phyloP scores from a whole-genome alignment of 768 basidiomycete genomes.

The Podaxis sp. region DNA sequence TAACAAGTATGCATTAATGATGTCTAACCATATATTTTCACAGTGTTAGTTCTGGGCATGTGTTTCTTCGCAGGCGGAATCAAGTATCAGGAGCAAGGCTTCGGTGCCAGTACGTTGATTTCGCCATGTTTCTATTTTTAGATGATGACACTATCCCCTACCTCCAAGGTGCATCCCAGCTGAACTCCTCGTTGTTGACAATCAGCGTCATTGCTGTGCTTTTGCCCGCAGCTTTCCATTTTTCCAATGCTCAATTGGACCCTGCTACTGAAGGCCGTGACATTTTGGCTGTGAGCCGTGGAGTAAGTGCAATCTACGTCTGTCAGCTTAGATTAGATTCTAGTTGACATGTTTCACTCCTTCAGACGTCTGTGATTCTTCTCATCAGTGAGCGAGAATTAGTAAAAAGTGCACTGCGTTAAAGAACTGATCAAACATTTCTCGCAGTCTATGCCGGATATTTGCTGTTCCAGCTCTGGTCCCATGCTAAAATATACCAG shows the following conservation, averaged over 20 bases:
- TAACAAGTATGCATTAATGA: constrained; percentile 8
- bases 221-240: constrained; percentile 79
- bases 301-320: constrained; percentile 45
- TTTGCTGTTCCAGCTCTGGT: constrained; percentile 77
- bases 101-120: constrained; percentile 62
- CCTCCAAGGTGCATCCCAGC: constrained; percentile 53
- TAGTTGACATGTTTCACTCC: neutral
- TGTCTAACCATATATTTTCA: neutral
- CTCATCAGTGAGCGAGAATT: constrained; percentile 57
- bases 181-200: constrained; percentile 74
- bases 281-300: constrained; percentile 71
- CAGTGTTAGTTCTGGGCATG: constrained; percentile 85
- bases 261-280: constrained; percentile 34
- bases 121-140: constrained; percentile 11
- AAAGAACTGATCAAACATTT: constrained; percentile 24
- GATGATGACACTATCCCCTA: neutral
- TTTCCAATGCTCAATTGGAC: constrained; percentile 33
- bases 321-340: neutral
- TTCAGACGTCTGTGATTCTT: constrained; percentile 72
- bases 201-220: constrained; percentile 80
- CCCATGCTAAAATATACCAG: constrained; percentile 70
- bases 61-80: constrained; percentile 87
- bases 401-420: neutral
- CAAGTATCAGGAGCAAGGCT: constrained; percentile 78
- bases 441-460: constrained; percentile 72